Percentiles rank a stretch among this genome's conserved stretches.
Evolutionary conservation across 495 filamentous ascomycete genomes (phyloP).

Genomic region (Oidiodendron maius): DNA sequence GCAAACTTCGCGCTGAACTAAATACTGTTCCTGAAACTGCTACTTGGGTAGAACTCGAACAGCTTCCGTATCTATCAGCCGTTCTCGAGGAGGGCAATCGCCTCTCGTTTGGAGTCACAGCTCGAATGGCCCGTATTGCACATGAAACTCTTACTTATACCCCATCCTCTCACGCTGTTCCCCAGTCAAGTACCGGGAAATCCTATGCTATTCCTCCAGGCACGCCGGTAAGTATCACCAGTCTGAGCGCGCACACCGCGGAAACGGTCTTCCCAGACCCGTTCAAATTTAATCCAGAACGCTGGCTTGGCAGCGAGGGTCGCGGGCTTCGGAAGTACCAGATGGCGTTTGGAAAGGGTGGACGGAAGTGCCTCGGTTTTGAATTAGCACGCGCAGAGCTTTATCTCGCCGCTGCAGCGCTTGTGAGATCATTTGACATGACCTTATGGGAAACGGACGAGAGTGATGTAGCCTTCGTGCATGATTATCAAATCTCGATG

Average conservation of each 20-base stretch:
- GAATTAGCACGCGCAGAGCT: conserved; percentile 42
- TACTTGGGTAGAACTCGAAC: conserved; percentile 27
- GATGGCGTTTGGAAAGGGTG: conserved; percentile 37
- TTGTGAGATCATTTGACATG: conserved; percentile 22
- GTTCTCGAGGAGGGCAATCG: conserved; percentile 39
- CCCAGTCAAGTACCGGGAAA: conserved; percentile 21
- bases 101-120: conserved; percentile 34
- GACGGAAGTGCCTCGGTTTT: conserved; percentile 39
- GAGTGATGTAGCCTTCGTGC: conserved; percentile 22
- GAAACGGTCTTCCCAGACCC: conserved; percentile 28
- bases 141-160: conserved; percentile 18
- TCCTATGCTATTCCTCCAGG: conserved; percentile 24
- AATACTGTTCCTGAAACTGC: conserved; percentile 13
- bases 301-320: conserved; percentile 35
- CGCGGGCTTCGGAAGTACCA: conserved; percentile 33
- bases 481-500: conserved; percentile 24
- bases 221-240: conserved; percentile 39
- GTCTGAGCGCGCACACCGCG: conserved; percentile 32
- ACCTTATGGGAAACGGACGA: conserved; percentile 21
- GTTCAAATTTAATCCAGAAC: conserved; percentile 33
- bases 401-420: conserved; percentile 26
- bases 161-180: conserved; percentile 3
- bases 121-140: conserved; percentile 27
- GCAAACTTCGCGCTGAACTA: conserved; percentile 25
- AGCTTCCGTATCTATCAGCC: conserved; percentile 41